Evolutionary conservation across 2,329 filamentous ascomycete genomes (phyloP).

Genomic region (Pseudogymnoascus sp.): DNA sequence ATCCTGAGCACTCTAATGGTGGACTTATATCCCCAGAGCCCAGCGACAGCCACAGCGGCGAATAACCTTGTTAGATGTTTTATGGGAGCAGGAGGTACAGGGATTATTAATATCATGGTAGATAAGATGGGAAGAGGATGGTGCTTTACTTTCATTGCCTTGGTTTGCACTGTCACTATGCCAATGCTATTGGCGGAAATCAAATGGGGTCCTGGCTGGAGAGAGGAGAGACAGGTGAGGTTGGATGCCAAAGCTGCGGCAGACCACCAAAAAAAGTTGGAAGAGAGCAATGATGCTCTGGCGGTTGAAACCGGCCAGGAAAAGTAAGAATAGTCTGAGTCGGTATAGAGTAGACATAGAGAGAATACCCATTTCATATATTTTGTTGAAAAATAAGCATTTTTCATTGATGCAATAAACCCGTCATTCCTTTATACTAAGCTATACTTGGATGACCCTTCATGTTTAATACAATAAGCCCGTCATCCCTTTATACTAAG

Average conservation of each 20-base stretch:
- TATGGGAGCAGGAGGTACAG: slow-evolving; percentile 6
- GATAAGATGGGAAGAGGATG: slow-evolving; percentile 13
- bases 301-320: not conserved
- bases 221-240: slow-evolving; percentile 40
- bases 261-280: slow-evolving; percentile 21
- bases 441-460: not conserved
- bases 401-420: not conserved
- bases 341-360: not conserved
- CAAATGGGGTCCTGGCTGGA: slow-evolving; percentile 41
- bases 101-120: slow-evolving; percentile 11
- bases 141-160: slow-evolving; percentile 36
- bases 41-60: slow-evolving; percentile 9
- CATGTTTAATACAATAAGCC: not conserved
- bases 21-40: slow-evolving; percentile 7
- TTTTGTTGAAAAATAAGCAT: not conserved
- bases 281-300: not conserved
- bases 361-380: not conserved
- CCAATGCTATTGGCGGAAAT: slow-evolving; percentile 43
- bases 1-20: slow-evolving; percentile 27
- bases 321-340: not conserved
- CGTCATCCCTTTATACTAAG: not conserved
- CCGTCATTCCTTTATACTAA: not conserved
- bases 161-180: slow-evolving; percentile 40
- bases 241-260: slow-evolving; percentile 26
- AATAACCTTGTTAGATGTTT: slow-evolving; percentile 9